Evolutionary conservation across 1,139 yeast species (phyloP), one percentile per base, ranked within the genome.

Genomic region (Hansenula anomala): DNA sequence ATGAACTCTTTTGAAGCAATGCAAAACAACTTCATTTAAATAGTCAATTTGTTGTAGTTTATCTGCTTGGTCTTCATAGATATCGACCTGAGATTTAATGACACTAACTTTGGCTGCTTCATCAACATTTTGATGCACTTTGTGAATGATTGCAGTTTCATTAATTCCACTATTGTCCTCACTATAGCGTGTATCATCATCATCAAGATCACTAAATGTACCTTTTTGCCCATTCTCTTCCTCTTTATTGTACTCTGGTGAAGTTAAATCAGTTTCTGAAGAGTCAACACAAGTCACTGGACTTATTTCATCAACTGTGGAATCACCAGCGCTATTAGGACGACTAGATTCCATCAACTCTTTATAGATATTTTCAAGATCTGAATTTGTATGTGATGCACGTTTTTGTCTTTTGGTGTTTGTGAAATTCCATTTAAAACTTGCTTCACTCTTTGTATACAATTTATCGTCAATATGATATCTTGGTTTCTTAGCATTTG

Each of bases 1-100:
- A 35, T 66, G 60, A 31, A 78, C 78, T 45, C 72, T 63, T 42
- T 58, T 60, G 29, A 73, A 60, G 39, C 72, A 65, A 47, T 58
- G 59, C 16, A 61, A 48, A 8, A 71, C 50, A 2, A 69, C 60
- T 38, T 65, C 63, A 32, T 63, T 61, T 32, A 61, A 51, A 40
- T 60, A 64, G 43, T 38, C 38, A 27, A n/a, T 14, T n/a, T 23
- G 23, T 20, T 41, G 27, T 33, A 34, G 37, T 18, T 36, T 12
- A 22, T 34, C 22, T 11, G 18, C 20, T 12, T 32, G 18, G 10
- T 17, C n/a, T n/a, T n/a, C n/a, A n/a, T n/a, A n/a, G n/a, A n/a
- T n/a, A n/a, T n/a, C n/a, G n/a, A n/a, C n/a, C n/a, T n/a, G n/a
- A n/a, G 18, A n/a, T 16, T 11, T 11, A 24, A 24, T 25, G 15